Evolutionary conservation across 345 rosid genomes (phyloP).

Genomic region (Acer yangbiense): DNA sequence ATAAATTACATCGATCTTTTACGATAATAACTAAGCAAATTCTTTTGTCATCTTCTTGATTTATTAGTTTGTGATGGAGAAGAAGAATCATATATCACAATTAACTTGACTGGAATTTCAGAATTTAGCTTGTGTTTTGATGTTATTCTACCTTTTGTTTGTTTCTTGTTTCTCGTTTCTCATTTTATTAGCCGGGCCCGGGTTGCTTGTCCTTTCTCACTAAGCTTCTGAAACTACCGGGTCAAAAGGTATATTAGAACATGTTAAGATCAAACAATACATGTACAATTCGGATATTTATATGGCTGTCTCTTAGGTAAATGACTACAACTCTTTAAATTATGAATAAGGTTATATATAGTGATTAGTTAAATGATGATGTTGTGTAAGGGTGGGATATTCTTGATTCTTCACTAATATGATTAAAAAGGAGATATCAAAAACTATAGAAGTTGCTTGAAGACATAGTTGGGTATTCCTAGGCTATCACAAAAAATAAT

Average conservation of each 20-base stretch:
- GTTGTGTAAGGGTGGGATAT: too few species aligned
- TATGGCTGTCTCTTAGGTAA: not conserved
- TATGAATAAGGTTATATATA: too few species aligned
- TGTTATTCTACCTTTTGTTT: slow-evolving; percentile 40
- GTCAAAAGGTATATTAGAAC: too few species aligned
- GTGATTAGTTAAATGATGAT: not conserved
- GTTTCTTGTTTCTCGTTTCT: slow-evolving; percentile 39
- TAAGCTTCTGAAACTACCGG: not conserved
- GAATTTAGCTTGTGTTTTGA: slow-evolving; percentile 31
- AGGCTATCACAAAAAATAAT: not conserved
- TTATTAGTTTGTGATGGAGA: not conserved
- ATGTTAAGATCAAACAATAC: too few species aligned
- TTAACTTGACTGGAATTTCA: slow-evolving; percentile 36
- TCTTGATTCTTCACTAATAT: too few species aligned
- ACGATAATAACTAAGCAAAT: slow-evolving; percentile 38
- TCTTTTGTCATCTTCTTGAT: slow-evolving; percentile 17
- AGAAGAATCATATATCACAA: slow-evolving; percentile 15
- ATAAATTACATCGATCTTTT: slow-evolving; percentile 43
- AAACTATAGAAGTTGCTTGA: not conserved
- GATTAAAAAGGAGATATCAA: not conserved
- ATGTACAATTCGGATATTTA: too few species aligned
- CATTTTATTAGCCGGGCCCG: slow-evolving; percentile 20
- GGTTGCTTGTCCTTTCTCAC: slow-evolving; percentile 21
- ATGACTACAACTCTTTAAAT: not conserved
- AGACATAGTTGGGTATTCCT: slow-evolving; percentile 9